Base-by-base conservation (phyloP, 2,329 filamentous ascomycete species). In the Ophiocordyceps camponoti-leonardi region DNA sequence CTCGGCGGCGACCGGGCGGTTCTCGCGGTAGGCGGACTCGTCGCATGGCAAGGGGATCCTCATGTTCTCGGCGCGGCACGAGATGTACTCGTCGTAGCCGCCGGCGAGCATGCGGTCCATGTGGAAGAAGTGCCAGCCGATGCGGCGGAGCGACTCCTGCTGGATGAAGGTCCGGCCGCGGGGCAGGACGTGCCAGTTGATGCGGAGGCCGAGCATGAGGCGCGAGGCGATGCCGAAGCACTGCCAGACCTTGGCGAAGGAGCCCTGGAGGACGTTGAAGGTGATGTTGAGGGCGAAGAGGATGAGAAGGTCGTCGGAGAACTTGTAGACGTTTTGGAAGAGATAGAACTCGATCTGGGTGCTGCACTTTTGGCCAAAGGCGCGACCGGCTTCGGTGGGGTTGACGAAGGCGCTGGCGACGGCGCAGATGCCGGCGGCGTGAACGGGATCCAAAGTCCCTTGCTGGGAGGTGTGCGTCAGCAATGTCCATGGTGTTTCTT, bases 1-100 rank as follows among this genome's bases (percentile, higher is more conserved):
- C 43, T 61, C 60, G 4, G 57, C 54, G 12, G 52, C 49, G 16
- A 63, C 55, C 6, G 57, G 52, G 10, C 52, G 51, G 47, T 58
- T 55, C 26, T 62, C 56, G 18, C 53, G 54, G 42, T 63, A 62
- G 3, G 58, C 56, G 2, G 55, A 48, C 45, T 66, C 58, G 16
- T 52, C 52, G 44, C 61, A 63, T 7, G 63, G 64, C 19, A 66
- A 48, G 2, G 59, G 53, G 8, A 66, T 60, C 47, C 59, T 61
- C 60, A 66, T 64, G 30, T 58, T 59, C 14, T 64, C 58, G 6
- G 60, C 56, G 12, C 59, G 56, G 30, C 60, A 61, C 13, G 56
- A 55, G 19, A 66, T 57, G 46, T 66, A 65, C 43, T 64, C 63
- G 23, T 65, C 63, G 42, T 63, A 66, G 1, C 64, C 63, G 2